Base-by-base conservation (phyloP, 352 stramenopile genomes). In the Phytopythium sindhum region DNA sequence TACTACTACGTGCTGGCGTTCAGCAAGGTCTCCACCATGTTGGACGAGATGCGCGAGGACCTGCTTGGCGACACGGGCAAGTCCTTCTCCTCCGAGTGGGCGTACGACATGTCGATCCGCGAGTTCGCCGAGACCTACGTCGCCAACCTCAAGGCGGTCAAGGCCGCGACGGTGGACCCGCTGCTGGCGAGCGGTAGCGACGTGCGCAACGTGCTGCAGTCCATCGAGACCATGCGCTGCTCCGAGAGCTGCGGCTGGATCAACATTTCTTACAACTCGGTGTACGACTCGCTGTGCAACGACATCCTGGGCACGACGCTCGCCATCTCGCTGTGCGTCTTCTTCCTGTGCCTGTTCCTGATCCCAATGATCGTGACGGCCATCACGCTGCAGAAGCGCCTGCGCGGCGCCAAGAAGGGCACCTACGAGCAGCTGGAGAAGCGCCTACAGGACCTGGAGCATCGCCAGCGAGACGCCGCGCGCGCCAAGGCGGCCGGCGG, bases 211-310 rank as follows among this genome's bases (percentile, higher is more conserved):
- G 60, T 94, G n/a, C 55, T 94, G 29, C 72, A 78, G 54, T 72
- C 68, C 15, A 69, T 94, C 50, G 81, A 94, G 66, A 72, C 68
- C 33, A 55, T 87, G 24, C 84, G 83, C 1, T 95, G 86, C 82
- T 85, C 78, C 5, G 75, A 88, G 54, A 86, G 85, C 67, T 95
- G 86, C 61, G 72, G 79, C 24, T 95, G 86, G 86, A 73, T 89
- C 76, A 92, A 92, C 61, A 76, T 92, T 45, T 84, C 81, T 23
- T 95, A 89, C 75, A 88, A 91, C 65, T 71, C 84, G 50, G 82
- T 93, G 12, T 81, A 93, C 65, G 75, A 86, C 50, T 66, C 80
- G 29, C 68, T 95, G 24, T 95, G 86, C 67, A 75, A 75, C 44
- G 79, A 92, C 66, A 76, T 95, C 12, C 66, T 95, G 56, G 84